Evolutionary conservation across 768 basidiomycete species (phyloP), one percentile per base, ranked within the genome.

Genomic region (Russula griseocarnosa): DNA sequence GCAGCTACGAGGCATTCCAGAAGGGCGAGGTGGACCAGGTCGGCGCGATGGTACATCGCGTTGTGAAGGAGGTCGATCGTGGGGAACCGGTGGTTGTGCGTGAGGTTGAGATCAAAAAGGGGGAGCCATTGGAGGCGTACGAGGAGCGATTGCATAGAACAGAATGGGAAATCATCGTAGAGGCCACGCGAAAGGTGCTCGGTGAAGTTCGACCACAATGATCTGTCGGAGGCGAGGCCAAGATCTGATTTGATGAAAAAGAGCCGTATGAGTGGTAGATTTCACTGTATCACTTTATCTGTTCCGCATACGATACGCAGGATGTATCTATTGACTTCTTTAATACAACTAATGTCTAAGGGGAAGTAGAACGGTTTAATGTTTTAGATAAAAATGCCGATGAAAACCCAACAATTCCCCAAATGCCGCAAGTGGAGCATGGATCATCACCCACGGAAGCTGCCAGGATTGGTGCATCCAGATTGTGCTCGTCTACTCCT

Each of bases 21-120:
- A 82, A 79, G 60, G 92, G 92, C 0, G 88, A 95, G 72, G 87
- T 95, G 53, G 77, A 79, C 36, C 79, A 81, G 62, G 86, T 89
- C 0, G 95, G 97, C 0, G 86, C 83, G 1, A 98, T 98, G 96
- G 87, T 98, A 0, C 97, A 99, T 75, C 82, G 87, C 28, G 97
- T 98, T 16, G 86, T 98, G 40, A 87, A 86, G 67, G 91, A 95
- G 71, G 94, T 99, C 32, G 97, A 99, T 75, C 84, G 86, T 8
- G 97, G 97, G 0, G 86, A 92, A 69, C 94, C 96, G 0, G 69
- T 99, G 44, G 74, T 98, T 30, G 88, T 95, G 53, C 78, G 84
- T 62, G 85, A 94, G 72, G 83, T 98, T 2, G 82, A 83, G 68
- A 86, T 95, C 58, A 75, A 76, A 66, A 75, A 84, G 62, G 93